Percentiles rank a stretch among this genome's conserved stretches.
phyloP scores from a whole-genome alignment of 1,139 yeast genomes.

The Taphrina populina region DNA sequence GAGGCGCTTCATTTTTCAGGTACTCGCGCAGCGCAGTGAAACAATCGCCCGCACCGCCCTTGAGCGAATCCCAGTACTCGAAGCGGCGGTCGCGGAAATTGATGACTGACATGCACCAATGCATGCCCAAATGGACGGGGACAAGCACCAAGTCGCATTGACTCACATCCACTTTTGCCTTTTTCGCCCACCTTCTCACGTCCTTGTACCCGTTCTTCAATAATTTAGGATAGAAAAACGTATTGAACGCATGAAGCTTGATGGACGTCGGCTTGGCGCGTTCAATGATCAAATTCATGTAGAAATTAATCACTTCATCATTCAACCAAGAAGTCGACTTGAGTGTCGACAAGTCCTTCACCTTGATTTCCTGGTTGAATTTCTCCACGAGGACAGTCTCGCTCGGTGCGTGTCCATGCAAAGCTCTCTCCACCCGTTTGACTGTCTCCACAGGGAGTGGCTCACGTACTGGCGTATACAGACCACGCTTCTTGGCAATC shows the following conservation, averaged over 20 bases:
- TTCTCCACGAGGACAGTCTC: conserved; percentile 46
- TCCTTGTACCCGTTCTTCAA: conserved; percentile 68
- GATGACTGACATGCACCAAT: conserved; percentile 88
- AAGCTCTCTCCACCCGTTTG: conserved; percentile 9
- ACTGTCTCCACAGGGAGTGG: conserved; percentile 15
- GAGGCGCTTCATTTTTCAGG: conserved; percentile 54
- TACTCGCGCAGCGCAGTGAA: conserved; percentile 59
- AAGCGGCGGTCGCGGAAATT: conserved; percentile 61
- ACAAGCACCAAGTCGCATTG: conserved; percentile 65
- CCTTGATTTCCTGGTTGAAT: conserved; percentile 59
- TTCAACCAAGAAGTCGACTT: conserved; percentile 79
- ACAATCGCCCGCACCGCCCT: conserved; percentile 58
- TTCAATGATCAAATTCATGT: conserved; percentile 60
- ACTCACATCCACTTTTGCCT: conserved; percentile 69
- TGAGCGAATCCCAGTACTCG: conserved; percentile 74
- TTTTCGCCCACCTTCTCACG: conserved; percentile 85
- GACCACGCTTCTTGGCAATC: conserved; percentile 16
- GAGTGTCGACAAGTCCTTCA: conserved; percentile 69
- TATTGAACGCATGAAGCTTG: conserved; percentile 69
- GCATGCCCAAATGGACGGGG: conserved; percentile 82
- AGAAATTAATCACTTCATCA: conserved; percentile 85
- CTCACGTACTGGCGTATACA: conserved; percentile 5
- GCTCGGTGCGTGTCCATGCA: background rate
- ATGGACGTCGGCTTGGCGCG: conserved; percentile 45
- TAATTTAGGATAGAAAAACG: conserved; percentile 62